Evolutionary conservation across 73 alveolate genomes (phyloP).

Genomic region (Paramecium primaurelia): DNA sequence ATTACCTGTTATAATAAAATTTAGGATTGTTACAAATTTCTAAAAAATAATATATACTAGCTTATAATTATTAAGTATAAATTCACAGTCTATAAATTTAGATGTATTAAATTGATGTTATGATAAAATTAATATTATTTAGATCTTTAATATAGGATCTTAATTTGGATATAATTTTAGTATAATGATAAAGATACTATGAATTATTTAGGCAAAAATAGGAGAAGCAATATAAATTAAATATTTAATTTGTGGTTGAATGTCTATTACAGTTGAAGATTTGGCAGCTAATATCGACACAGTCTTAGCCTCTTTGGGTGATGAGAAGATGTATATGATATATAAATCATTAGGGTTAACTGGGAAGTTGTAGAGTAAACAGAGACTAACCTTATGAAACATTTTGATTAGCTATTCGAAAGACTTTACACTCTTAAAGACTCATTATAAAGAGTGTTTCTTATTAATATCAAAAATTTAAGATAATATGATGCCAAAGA

Average conservation of each 20-base stretch:
- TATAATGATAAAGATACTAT: neutral
- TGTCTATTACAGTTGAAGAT: slow-evolving; percentile 30
- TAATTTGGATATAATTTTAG: neutral
- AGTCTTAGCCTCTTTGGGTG: slow-evolving; percentile 27
- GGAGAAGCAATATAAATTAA: neutral
- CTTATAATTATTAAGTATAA: neutral
- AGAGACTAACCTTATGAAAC: slow-evolving; percentile 16
- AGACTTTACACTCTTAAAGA: slow-evolving; percentile 42
- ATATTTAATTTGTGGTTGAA: slow-evolving; percentile 45
- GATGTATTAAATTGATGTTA: neutral
- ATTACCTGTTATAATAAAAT: neutral
- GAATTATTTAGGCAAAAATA: neutral
- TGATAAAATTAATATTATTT: neutral
- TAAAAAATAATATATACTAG: neutral
- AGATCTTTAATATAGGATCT: neutral
- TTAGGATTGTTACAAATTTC: neutral
- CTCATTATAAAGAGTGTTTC: slow-evolving; percentile 26
- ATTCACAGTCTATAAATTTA: neutral
- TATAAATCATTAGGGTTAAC: neutral
- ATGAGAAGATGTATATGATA: slow-evolving; percentile 5
- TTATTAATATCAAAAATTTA: slow-evolving; percentile 26
- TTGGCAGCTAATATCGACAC: slow-evolving; percentile 46
- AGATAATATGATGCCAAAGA: slow-evolving; percentile 52
- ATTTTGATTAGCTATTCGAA: slow-evolving; percentile 2
- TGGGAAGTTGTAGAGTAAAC: slow-evolving; percentile 47